Evolutionary conservation across 345 rosid genomes (phyloP), one percentile per base, ranked within the genome.

Genomic region (Iberis pinnata): DNA sequence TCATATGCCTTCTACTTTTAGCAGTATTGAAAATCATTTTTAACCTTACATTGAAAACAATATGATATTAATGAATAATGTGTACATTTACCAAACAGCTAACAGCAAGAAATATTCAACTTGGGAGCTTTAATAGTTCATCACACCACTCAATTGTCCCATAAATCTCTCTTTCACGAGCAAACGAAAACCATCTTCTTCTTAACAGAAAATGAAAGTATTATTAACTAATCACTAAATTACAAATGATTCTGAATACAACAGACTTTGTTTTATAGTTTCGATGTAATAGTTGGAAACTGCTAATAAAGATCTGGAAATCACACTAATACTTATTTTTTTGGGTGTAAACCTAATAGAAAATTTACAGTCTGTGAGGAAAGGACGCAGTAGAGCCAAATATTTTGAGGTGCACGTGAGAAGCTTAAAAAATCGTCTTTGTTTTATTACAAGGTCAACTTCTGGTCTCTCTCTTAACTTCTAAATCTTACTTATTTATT

Each of bases 371-470:
- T 35, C 27, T 53, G 16, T 53, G 48, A 54, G 60, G 37, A 54
- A 54, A 40, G 37, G 26, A 26, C 60, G 60, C 19, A 27, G 48
- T 17, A 15, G 39, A 16, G 19, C 38, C 26, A 54, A 45, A 63
- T 14, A 19, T 22, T 26, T 6, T 47, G 43, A 77, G 78, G 80
- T 82, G 83, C 73, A 29, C 4, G 70, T 70, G 65, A 47, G 57
- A 52, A 66, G 70, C 66, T n/a, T n/a, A n/a, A 64, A 64, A 64
- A 43, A 37, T 67, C 67, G 57, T 67, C 52, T 13, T 29, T 60
- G 71, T 67, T 48, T 67, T 47, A 67, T 67, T 67, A 60, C 67
- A 60, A 67, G 71, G 71, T 67, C 71, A 67, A 60, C 71, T 67
- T 60, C 57, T 60, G 67, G 67, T 67, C 67, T 41, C 70, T 66